A percentile compares a stretch with the other conserved stretches of the same genome.
These are phyloP conservation scores for Vitis hybrid DNA, from an alignment of 177 flowering plant species.

Conservation along the genomic window DNA sequence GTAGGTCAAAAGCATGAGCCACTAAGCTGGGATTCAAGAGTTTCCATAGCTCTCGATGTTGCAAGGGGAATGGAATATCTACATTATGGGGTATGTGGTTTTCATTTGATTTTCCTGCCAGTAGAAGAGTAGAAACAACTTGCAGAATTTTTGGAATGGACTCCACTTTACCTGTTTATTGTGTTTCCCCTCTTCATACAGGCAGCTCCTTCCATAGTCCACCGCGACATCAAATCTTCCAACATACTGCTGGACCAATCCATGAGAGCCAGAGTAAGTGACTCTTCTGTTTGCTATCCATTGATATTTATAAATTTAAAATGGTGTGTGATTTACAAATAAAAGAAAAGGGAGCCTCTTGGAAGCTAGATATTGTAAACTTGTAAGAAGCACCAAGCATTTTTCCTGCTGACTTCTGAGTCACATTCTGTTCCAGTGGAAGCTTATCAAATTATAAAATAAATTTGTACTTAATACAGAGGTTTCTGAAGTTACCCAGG, in stretches of 20 bases:
- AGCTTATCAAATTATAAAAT: too few species aligned
- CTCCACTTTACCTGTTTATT: not conserved
- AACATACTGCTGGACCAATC: constrained; percentile 22
- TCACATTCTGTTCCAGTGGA: too few species aligned
- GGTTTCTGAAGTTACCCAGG: too few species aligned
- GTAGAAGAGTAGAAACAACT: not conserved
- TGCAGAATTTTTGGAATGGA: not conserved
- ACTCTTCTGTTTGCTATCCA: not conserved
- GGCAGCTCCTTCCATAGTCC: constrained; percentile 26
- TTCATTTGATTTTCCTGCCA: not conserved
- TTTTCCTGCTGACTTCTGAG: too few species aligned
- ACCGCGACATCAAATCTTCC: constrained; percentile 24
- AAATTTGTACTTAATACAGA: too few species aligned
- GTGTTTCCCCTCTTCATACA: not conserved
- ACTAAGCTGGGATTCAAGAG: constrained; percentile 19
- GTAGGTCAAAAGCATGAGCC: constrained; percentile 10
- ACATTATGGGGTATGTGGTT: constrained; percentile 18
- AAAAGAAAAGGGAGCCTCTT: too few species aligned
- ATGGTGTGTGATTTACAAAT: too few species aligned
- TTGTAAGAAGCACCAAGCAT: too few species aligned
- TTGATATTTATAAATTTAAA: too few species aligned
- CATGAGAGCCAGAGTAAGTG: constrained; percentile 26
- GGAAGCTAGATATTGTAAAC: too few species aligned
- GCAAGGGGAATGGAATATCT: constrained; percentile 26
- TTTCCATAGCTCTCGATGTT: constrained; percentile 18